Conservation (phyloP, 225 moss, liverwort and hornwort genomes). For the Takakia lepidozioides region DNA sequence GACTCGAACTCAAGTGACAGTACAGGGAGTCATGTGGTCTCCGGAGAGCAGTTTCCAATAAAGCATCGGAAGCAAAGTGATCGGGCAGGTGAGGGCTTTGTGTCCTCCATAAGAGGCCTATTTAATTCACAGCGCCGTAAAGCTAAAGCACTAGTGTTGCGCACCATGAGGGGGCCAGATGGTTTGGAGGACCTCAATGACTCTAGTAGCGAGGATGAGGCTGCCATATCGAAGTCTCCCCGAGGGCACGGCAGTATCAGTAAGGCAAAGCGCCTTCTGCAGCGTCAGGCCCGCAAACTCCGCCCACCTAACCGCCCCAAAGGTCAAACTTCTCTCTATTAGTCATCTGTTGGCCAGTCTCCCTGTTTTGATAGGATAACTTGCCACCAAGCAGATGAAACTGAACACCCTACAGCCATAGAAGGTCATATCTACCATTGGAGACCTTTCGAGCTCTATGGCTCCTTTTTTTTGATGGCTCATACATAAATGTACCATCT, state of each 20-base stretch:
- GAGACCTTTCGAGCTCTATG: too few species aligned
- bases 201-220: slow-evolving; percentile 63
- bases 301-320: slow-evolving; percentile 35
- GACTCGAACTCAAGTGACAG: slow-evolving; percentile 75
- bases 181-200: slow-evolving; percentile 51
- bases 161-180: slow-evolving; percentile 67
- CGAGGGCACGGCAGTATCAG: slow-evolving; percentile 45
- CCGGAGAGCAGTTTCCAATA: slow-evolving; percentile 48
- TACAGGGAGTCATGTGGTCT: slow-evolving; percentile 46
- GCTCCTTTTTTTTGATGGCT: too few species aligned
- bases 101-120: slow-evolving; percentile 72
- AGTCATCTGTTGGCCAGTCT: neutral
- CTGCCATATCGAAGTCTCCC: slow-evolving; percentile 43
- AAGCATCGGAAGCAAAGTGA: slow-evolving; percentile 59
- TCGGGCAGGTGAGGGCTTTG: slow-evolving; percentile 87
- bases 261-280: slow-evolving; percentile 64
- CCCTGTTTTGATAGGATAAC: neutral
- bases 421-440: too few species aligned
- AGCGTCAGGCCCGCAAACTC: slow-evolving; percentile 60
- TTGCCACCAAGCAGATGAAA: too few species aligned
- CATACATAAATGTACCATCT: too few species aligned
- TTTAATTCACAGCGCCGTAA: slow-evolving; percentile 71
- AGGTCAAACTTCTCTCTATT: slow-evolving; percentile 24
- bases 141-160: slow-evolving; percentile 71
- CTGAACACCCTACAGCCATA: too few species aligned